These are phyloP conservation scores for Aspergillaceae sp. DNA, from an alignment of 2,329 filamentous ascomycete genomes.

Conservation along the genomic window DNA sequence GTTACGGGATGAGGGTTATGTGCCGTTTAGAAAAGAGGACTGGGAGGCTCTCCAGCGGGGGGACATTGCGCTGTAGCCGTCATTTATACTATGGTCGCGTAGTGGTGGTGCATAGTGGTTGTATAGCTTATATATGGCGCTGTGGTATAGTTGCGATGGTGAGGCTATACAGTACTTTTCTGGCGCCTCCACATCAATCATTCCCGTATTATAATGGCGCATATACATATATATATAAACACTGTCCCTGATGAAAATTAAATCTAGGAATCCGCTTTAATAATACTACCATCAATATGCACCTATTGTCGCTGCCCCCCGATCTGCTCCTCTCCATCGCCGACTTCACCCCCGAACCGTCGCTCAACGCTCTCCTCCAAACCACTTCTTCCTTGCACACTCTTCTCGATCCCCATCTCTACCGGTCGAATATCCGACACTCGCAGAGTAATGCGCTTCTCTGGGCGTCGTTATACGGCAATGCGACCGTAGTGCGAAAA, in stretches of 20 bases:
- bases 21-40: conserved; percentile 50
- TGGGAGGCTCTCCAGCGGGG: conserved; percentile 43
- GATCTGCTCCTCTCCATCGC: not conserved
- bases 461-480: conserved; percentile 13
- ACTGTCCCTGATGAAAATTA: too few relatives aligned
- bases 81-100: too few relatives aligned
- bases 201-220: too few relatives aligned
- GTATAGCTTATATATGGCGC: too few relatives aligned
- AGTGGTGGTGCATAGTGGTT: too few relatives aligned
- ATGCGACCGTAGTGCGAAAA: conserved; percentile 4
- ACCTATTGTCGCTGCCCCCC: not conserved
- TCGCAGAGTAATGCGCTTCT: conserved; percentile 7
- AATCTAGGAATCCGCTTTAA: too few relatives aligned
- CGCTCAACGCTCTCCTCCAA: conserved; percentile 10
- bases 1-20: conserved; percentile 45
- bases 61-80: too few relatives aligned
- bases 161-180: too few relatives aligned
- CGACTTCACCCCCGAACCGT: not conserved
- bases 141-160: too few relatives aligned
- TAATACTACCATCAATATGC: not conserved
- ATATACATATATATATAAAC: too few relatives aligned
- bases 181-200: too few relatives aligned
- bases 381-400: conserved; percentile 7
- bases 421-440: conserved; percentile 8
- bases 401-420: conserved; percentile 11